Conservation (phyloP, 1,139 yeast genomes). For the Pneumocystis sp. region DNA sequence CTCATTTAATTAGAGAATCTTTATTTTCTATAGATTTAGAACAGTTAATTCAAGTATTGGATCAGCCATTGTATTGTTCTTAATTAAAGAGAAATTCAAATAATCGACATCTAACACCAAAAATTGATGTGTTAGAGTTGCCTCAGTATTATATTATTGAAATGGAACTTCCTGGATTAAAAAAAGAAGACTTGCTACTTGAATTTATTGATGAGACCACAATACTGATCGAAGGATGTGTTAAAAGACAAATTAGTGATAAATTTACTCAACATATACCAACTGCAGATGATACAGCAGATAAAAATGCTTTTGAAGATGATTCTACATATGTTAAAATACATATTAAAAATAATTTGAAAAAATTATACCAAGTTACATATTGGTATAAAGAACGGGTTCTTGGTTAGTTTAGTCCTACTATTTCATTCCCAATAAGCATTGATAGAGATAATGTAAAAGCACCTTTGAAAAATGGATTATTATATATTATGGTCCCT, state of each 20-base stretch:
- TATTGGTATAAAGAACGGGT: conserved; percentile 11
- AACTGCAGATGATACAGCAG: not conserved
- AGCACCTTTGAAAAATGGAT: conserved; percentile 38
- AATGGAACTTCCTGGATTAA: not conserved
- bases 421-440: conserved; percentile 17
- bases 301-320: not conserved
- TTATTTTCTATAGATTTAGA: not conserved
- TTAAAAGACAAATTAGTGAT: not conserved
- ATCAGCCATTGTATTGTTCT: not conserved
- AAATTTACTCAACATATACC: not conserved
- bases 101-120: not conserved
- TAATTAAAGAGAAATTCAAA: not conserved
- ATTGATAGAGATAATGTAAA: conserved; percentile 38
- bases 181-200: not conserved
- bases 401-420: conserved; percentile 13
- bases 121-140: not conserved
- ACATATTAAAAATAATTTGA: not conserved
- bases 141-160: not conserved
- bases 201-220: not conserved
- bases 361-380: not conserved
- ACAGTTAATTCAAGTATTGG: not conserved
- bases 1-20: not conserved
- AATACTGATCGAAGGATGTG: not conserved
- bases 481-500: conserved; percentile 38
- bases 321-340: not conserved